Percentiles rank a stretch among this genome's conserved stretches.
phyloP scores from a whole-genome alignment of 768 basidiomycete genomes.

The Lactifluus subvellereus region DNA sequence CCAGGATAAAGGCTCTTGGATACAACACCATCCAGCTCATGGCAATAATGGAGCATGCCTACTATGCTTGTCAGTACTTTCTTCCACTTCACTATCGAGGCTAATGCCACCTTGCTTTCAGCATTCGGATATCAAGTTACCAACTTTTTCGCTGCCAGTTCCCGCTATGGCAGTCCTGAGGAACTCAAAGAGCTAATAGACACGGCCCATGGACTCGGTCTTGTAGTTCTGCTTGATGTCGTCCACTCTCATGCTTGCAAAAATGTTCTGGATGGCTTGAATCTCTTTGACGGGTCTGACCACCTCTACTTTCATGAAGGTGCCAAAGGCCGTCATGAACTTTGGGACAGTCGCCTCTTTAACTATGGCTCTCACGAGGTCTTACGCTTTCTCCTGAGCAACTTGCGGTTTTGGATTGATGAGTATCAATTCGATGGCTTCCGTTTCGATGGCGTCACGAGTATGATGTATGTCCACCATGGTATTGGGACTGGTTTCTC shows the following conservation, averaged over 20 bases:
- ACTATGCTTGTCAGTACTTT: conserved; percentile 79
- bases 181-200: conserved; percentile 94
- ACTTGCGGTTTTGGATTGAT: conserved; percentile 92
- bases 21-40: conserved; percentile 98
- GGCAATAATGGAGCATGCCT: conserved; percentile 98
- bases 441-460: conserved; percentile 97
- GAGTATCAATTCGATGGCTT: conserved; percentile 96
- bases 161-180: conserved; percentile 93
- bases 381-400: conserved; percentile 88
- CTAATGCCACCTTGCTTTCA: conserved; percentile 31
- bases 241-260: conserved; percentile 99
- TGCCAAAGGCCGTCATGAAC: conserved; percentile 81
- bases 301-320: conserved; percentile 98
- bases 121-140: conserved; percentile 99
- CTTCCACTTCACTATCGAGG: not conserved
- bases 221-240: conserved; percentile 91
- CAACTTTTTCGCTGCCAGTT: conserved; percentile 94
- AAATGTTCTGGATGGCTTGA: conserved; percentile 92
- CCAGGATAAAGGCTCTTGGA: conserved; percentile 83
- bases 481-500: conserved; percentile 98
- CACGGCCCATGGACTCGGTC: conserved; percentile 87
- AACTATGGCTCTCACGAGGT: conserved; percentile 97
- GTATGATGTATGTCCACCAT: conserved; percentile 99
- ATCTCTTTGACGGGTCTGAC: conserved; percentile 95
- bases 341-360: conserved; percentile 97